Conservation (phyloP, 805 yeast genomes). For the Candida railenensis region DNA sequence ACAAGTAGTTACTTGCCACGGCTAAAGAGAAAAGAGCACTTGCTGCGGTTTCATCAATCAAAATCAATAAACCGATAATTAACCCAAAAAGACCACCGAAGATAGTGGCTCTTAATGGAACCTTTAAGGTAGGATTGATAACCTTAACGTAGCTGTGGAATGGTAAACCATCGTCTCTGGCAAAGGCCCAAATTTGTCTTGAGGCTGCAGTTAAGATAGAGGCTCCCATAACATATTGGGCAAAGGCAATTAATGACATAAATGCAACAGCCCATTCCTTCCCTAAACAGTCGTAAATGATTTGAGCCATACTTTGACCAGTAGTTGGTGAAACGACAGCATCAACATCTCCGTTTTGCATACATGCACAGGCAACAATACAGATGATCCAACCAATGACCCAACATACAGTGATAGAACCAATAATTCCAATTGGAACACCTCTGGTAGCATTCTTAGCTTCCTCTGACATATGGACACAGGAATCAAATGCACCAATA, state of each 20-base stretch:
- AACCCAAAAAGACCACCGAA: conserved; percentile 35
- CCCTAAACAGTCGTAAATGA: conserved; percentile 28
- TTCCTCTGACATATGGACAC: conserved; percentile 32
- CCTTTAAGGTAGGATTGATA: conserved; percentile 22
- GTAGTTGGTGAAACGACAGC: conserved; percentile 18
- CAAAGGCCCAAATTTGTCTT: conserved; percentile 30
- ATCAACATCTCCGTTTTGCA: conserved; percentile 19
- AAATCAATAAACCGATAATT: conserved; percentile 36
- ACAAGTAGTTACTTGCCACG: conserved; percentile 42
- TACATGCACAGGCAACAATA: conserved; percentile 22
- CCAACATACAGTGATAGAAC: conserved; percentile 27
- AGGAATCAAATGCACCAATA: conserved; percentile 34
- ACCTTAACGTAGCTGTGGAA: conserved; percentile 22
- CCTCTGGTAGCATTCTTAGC: conserved; percentile 23
- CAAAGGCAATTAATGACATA: conserved; percentile 26
- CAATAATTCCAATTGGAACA: conserved; percentile 31
- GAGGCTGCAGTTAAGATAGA: conserved; percentile 27
- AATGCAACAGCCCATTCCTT: conserved; percentile 30
- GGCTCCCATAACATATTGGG: conserved; percentile 33
- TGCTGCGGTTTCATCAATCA: conserved; percentile 43
- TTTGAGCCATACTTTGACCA: conserved; percentile 31
- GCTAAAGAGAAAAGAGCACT: conserved; percentile 44
- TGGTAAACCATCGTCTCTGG: conserved; percentile 32
- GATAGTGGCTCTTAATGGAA: conserved; percentile 27
- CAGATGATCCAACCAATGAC: conserved; percentile 22